A percentile compares a stretch with the other conserved stretches of the same genome.
These are phyloP conservation scores for Aspergillus tubingensis DNA, from an alignment of 2,329 filamentous ascomycete species.

Conservation along the genomic window DNA sequence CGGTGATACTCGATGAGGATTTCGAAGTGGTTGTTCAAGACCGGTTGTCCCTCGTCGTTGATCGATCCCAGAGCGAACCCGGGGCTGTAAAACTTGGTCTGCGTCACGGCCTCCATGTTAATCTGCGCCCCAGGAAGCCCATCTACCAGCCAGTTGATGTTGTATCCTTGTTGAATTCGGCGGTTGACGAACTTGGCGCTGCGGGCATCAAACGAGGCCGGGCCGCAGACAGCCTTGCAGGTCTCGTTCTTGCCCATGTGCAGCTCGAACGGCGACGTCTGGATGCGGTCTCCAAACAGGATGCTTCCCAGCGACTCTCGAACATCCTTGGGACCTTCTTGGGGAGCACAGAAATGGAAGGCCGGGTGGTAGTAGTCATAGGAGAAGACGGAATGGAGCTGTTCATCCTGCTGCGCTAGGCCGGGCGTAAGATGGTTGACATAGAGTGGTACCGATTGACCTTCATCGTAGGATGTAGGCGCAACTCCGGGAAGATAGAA, in stretches of 20 bases:
- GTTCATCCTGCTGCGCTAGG: conserved; percentile 72
- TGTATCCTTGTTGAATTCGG: conserved; percentile 81
- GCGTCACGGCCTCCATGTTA: conserved; percentile 73
- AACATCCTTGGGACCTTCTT: conserved; percentile 73
- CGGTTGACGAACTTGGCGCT: conserved; percentile 78
- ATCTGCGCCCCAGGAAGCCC: conserved; percentile 87
- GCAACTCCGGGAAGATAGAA: conserved; percentile 98
- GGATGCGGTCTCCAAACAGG: conserved; percentile 93
- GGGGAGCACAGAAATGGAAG: conserved; percentile 85
- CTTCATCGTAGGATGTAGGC: conserved; percentile 83
- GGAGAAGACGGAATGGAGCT: conserved; percentile 87
- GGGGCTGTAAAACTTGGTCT: conserved; percentile 82
- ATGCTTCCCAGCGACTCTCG: conserved; percentile 94
- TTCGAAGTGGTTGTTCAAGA: conserved; percentile 93
- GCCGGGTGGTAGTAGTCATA: conserved; percentile 92
- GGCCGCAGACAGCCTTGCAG: conserved; percentile 77
- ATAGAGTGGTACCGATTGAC: conserved; percentile 78
- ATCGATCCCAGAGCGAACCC: conserved; percentile 77
- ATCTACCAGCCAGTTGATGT: conserved; percentile 94
- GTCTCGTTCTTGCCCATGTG: conserved; percentile 84
- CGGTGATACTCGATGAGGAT: conserved; percentile 92
- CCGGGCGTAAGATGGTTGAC: conserved; percentile 93
- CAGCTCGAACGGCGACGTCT: conserved; percentile 91
- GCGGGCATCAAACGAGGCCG: conserved; percentile 64
- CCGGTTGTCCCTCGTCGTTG: conserved; percentile 56